A percentile compares a stretch with the other conserved stretches of the same genome.
Evolutionary conservation across 441 rosid species (phyloP).

Genomic region (Aquilaria agallochum): DNA sequence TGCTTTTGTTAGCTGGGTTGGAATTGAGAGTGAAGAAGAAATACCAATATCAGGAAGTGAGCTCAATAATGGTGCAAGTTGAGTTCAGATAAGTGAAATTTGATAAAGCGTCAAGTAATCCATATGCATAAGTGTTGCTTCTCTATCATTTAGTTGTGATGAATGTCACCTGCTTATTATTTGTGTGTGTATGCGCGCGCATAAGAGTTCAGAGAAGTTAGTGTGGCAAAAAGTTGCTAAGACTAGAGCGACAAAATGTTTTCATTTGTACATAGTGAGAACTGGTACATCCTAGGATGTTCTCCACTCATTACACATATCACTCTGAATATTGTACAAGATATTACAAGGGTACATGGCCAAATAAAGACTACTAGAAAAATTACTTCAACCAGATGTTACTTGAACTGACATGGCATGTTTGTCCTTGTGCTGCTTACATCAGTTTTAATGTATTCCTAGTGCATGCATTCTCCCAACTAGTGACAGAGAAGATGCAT

Average conservation of each 20-base stretch:
- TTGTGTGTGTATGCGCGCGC: constrained; percentile 1
- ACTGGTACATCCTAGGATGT: constrained; percentile 6
- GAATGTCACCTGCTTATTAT: not conserved
- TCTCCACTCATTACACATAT: constrained; percentile 15
- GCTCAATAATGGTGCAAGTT: constrained; percentile 1
- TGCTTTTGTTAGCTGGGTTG: constrained; percentile 76
- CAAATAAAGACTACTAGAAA: constrained; percentile 8
- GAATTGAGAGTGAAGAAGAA: constrained; percentile 53
- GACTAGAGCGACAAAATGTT: constrained; percentile 1
- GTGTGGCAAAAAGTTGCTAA: constrained; percentile 4
- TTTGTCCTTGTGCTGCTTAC: constrained; percentile 3
- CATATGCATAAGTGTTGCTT: constrained; percentile 5
- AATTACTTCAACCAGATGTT: not conserved
- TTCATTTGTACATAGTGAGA: constrained; percentile 1
- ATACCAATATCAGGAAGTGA: constrained; percentile 5
- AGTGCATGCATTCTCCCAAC: constrained; percentile 73
- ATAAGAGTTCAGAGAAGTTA: constrained; percentile 8
- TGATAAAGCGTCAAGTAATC: constrained; percentile 11
- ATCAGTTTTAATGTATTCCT: constrained; percentile 63
- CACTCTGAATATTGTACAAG: constrained; percentile 20
- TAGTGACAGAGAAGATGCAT: constrained; percentile 58
- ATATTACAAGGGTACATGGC: constrained; percentile 1
- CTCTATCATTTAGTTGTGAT: constrained; percentile 9
- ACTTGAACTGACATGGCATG: not conserved
- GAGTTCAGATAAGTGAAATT: constrained; percentile 20